Percentiles rank a stretch among this genome's conserved stretches.
Conservation (phyloP, 176 grass and related monocot genomes). For the Luzula sylvatica region DNA sequence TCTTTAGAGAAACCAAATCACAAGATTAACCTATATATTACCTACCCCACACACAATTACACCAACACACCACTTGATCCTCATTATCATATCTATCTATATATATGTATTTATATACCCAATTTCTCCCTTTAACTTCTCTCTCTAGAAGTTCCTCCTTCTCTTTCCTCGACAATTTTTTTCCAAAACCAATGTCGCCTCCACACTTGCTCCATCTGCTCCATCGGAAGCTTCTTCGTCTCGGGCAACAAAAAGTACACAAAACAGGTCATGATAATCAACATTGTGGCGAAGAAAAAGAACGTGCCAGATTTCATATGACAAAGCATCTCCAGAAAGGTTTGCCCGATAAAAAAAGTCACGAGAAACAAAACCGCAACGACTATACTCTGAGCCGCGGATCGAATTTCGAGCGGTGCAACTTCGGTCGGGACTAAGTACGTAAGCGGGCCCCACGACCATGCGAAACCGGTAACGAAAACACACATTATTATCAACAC, state of each 20-base stretch:
- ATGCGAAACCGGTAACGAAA: constrained; percentile 55
- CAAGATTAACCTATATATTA: neutral
- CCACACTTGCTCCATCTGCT: constrained; percentile 78
- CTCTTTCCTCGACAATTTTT: constrained; percentile 32
- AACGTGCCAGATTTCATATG: constrained; percentile 50
- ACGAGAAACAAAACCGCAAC: constrained; percentile 54
- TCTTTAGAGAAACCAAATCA: neutral
- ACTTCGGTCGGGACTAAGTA: constrained; percentile 58
- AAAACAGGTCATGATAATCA: constrained; percentile 46
- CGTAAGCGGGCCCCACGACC: constrained; percentile 76
- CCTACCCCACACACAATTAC: neutral
- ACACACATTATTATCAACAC: constrained; percentile 51
- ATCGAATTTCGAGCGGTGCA: constrained; percentile 63
- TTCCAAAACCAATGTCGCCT: constrained; percentile 65
- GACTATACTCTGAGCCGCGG: constrained; percentile 62
- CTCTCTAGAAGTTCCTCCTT: constrained; percentile 35
- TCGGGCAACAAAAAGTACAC: constrained; percentile 56
- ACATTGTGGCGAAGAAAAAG: constrained; percentile 41
- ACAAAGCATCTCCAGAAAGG: constrained; percentile 50
- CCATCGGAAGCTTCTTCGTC: constrained; percentile 65
- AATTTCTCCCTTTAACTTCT: constrained; percentile 39
- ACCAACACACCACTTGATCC: constrained; percentile 3
- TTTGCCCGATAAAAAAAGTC: constrained; percentile 50
- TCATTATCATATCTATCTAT: constrained; percentile 51
- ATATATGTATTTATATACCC: too few relatives aligned